These are phyloP conservation scores for Boletus patriciae DNA, from an alignment of 768 basidiomycete species.

Conservation along the genomic window DNA sequence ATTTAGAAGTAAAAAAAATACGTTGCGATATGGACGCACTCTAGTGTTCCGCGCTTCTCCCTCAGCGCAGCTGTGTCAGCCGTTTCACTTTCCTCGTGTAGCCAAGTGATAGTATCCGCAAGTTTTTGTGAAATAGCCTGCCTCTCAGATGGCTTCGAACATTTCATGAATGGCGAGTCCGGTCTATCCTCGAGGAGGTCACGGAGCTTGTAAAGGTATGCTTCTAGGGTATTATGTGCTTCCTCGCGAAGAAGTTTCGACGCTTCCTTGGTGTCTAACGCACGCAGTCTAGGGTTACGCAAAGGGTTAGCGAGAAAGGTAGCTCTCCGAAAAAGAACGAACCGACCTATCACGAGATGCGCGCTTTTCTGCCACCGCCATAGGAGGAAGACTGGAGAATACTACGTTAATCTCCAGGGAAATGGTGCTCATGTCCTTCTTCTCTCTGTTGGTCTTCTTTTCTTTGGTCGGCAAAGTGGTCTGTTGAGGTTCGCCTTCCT, in stretches of 20 bases:
- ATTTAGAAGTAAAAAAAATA: conserved; percentile 2
- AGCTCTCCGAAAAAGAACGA: not conserved
- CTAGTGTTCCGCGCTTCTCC: conserved; percentile 74
- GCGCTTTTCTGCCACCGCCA: conserved; percentile 77
- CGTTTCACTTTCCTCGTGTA: conserved; percentile 78
- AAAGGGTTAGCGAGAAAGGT: conserved; percentile 1
- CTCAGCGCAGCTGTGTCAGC: conserved; percentile 76
- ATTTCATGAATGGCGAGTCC: conserved; percentile 80
- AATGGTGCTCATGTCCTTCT: conserved; percentile 57
- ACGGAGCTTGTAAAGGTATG: conserved; percentile 88
- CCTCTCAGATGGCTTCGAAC: conserved; percentile 74
- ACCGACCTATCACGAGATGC: conserved; percentile 69
- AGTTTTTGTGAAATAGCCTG: conserved; percentile 62
- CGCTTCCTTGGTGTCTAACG: conserved; percentile 74
- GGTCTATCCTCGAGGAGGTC: conserved; percentile 71
- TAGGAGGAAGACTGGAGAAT: conserved; percentile 65
- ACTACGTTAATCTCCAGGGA: conserved; percentile 60
- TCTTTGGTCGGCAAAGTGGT: conserved; percentile 32
- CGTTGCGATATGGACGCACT: conserved; percentile 52
- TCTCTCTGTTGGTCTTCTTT: conserved; percentile 39
- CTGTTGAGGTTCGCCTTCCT: conserved; percentile 34
- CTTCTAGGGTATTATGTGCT: conserved; percentile 86
- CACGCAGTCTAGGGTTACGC: conserved; percentile 58
- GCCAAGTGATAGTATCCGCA: conserved; percentile 77
- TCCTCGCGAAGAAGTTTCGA: conserved; percentile 82